phyloP scores from a whole-genome alignment of 257 asterid genomes.

The Solanum tarapatanum region DNA sequence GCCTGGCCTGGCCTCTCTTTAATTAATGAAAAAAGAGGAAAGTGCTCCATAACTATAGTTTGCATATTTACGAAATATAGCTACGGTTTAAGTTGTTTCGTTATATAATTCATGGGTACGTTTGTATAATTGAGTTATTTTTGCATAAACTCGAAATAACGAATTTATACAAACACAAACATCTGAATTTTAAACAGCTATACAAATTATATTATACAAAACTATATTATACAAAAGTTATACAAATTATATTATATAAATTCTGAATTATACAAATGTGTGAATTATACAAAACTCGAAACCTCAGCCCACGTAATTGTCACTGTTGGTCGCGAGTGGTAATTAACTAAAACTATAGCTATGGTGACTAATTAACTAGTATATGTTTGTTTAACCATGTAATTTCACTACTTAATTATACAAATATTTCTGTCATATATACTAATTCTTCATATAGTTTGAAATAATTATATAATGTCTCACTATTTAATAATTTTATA shows the following conservation, averaged over 20 bases:
- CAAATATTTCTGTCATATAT: background rate
- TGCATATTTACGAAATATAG: accelerated
- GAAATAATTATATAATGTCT: background rate
- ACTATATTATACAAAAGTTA: background rate
- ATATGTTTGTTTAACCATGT: background rate
- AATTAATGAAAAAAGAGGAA: background rate
- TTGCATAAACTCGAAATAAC: too few relatives aligned
- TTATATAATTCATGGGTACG: too few relatives aligned
- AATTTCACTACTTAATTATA: too few relatives aligned
- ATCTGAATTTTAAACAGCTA: background rate
- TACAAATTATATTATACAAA: background rate
- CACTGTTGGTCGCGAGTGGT: background rate
- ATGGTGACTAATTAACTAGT: background rate
- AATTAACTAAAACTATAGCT: background rate
- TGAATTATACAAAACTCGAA: too few relatives aligned
- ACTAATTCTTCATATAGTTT: background rate
- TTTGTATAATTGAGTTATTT: too few relatives aligned
- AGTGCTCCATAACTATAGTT: too few relatives aligned
- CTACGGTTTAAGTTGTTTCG: background rate
- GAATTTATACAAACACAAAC: too few relatives aligned
- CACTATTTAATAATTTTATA: too few relatives aligned
- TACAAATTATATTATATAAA: background rate
- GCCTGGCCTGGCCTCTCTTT: background rate
- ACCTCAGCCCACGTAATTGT: background rate
- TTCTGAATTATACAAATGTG: too few relatives aligned